Conservation (phyloP, 495 filamentous ascomycete species). For the Podospora anserina region DNA sequence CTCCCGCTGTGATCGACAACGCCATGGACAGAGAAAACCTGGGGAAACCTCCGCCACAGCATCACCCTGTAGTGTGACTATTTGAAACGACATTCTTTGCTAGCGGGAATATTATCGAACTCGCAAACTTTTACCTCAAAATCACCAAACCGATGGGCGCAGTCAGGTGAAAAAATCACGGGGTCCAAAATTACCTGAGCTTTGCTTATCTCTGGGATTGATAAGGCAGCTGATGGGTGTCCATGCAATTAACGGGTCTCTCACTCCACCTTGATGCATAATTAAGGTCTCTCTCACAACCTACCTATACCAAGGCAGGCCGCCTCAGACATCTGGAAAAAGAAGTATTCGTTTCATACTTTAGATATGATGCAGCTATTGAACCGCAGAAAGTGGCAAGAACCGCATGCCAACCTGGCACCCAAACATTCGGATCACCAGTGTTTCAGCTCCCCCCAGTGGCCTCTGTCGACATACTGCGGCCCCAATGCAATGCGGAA, state of each 20-base stretch:
- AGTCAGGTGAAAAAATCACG: not conserved
- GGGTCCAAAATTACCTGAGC: not conserved
- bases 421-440: too few species aligned
- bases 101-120: not conserved
- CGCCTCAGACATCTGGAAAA: not conserved
- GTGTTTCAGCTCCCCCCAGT: too few species aligned
- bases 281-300: not conserved
- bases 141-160: not conserved
- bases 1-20: conserved; percentile 13
- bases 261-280: not conserved
- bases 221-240: not conserved
- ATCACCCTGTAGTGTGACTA: not conserved
- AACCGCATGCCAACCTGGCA: too few species aligned
- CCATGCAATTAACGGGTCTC: not conserved
- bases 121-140: not conserved
- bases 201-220: not conserved
- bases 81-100: not conserved
- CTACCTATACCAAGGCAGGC: not conserved
- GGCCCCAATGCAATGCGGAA: not conserved
- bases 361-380: too few species aligned
- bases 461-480: not conserved
- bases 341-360: too few species aligned
- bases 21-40: conserved; percentile 1
- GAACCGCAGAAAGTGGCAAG: too few species aligned
- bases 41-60: not conserved